Evolutionary conservation across 768 basidiomycete species (phyloP).

Genomic region (Galerina marginata): DNA sequence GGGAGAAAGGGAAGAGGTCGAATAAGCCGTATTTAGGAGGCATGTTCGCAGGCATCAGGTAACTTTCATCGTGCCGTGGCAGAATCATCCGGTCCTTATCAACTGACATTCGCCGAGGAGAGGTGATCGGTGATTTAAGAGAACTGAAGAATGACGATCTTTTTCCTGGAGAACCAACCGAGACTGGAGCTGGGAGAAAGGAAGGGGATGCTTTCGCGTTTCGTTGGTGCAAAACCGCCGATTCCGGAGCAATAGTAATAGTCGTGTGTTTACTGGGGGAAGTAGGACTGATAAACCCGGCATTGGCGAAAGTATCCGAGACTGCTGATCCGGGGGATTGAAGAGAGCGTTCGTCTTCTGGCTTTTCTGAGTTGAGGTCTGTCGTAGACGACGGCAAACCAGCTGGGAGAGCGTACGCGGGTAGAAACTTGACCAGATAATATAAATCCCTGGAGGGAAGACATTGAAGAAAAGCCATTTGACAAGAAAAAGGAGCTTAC

Average conservation of each 20-base stretch:
- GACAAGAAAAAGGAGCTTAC: slow-evolving; percentile 28
- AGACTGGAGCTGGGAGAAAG: slow-evolving; percentile 29
- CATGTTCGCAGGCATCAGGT: slow-evolving; percentile 56
- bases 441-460: slow-evolving; percentile 57
- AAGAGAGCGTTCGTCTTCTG: background rate
- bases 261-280: slow-evolving; percentile 11
- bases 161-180: slow-evolving; percentile 17
- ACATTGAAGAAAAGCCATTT: background rate
- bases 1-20: slow-evolving; percentile 74
- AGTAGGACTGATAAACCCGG: background rate
- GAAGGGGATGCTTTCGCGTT: slow-evolving; percentile 18
- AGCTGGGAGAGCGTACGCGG: slow-evolving; percentile 61
- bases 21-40: slow-evolving; percentile 66
- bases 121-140: slow-evolving; percentile 23
- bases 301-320: background rate
- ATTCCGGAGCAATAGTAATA: slow-evolving; percentile 16
- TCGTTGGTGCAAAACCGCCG: slow-evolving; percentile 18
- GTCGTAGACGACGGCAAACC: slow-evolving; percentile 36
- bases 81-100: slow-evolving; percentile 41
- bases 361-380: background rate
- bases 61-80: slow-evolving; percentile 46
- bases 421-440: slow-evolving; percentile 75
- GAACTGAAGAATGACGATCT: slow-evolving; percentile 11
- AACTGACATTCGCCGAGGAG: slow-evolving; percentile 14
- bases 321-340: background rate